Conservation (phyloP, 495 filamentous ascomycete genomes). For the Trichoderma virens region DNA sequence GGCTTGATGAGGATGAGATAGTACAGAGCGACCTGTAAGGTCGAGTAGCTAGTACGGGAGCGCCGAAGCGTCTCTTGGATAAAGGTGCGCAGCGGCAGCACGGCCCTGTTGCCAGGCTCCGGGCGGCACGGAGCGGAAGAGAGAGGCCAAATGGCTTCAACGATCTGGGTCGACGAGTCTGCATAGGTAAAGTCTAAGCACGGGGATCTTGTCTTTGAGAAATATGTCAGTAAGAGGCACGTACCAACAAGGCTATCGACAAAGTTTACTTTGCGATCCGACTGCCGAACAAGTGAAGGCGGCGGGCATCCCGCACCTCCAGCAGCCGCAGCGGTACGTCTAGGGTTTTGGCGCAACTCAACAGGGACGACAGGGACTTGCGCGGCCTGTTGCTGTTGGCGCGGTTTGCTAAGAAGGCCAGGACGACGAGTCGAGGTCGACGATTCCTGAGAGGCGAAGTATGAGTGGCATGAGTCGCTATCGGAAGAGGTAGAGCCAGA, state of each 20-base stretch:
- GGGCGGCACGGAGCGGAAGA: conserved; percentile 53
- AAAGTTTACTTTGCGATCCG: conserved; percentile 89
- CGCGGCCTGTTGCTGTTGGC: conserved; percentile 26
- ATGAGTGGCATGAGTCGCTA: conserved; percentile 35
- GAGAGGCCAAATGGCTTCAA: conserved; percentile 94
- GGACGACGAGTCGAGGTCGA: conserved; percentile 16
- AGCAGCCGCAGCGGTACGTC: conserved; percentile 54
- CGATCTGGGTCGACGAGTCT: conserved; percentile 97
- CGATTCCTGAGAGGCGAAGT: conserved; percentile 20
- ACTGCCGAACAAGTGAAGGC: conserved; percentile 73
- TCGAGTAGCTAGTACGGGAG: conserved; percentile 94
- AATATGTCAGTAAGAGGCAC: conserved; percentile 25
- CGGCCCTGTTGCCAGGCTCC: conserved; percentile 53
- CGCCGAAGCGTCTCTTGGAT: conserved; percentile 94
- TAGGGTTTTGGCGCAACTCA: conserved; percentile 73
- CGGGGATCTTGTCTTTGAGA: conserved; percentile 19
- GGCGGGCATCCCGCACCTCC: conserved; percentile 56
- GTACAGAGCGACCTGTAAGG: conserved; percentile 91
- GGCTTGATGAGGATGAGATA: conserved; percentile 91
- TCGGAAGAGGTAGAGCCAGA: conserved; percentile 41
- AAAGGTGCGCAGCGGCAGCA: conserved; percentile 86
- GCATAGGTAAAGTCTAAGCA: conserved; percentile 26
- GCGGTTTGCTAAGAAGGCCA: conserved; percentile 18
- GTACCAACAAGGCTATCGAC: conserved; percentile 99
- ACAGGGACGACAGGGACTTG: conserved; percentile 43